Evolutionary conservation across 1,139 yeast species (phyloP), one percentile per base, ranked within the genome.

Genomic region (Ashbya aceris): DNA sequence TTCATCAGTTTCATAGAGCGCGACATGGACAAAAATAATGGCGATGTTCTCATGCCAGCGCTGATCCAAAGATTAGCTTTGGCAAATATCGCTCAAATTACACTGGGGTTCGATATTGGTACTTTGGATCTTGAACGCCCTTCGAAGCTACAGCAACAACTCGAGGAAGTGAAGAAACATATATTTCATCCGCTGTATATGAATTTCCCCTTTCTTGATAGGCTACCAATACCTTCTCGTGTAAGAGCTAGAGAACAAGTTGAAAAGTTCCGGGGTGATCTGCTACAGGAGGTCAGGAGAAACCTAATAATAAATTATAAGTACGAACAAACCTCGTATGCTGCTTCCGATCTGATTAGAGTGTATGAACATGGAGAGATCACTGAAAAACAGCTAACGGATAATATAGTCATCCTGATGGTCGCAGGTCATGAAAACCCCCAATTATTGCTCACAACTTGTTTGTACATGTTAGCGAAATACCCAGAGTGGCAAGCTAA

Each of bases 381-480:
- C 2, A 64, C 70, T 2, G 62, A 66, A 39, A 65, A 69, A 39
- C 81, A 77, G 49, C 67, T 75, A 45, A 57, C 67, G 2, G 83
- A 77, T 52, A 77, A 77, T 56, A 67, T 76, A n/a, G 71, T 76
- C 12, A 77, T 77, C 26, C 61, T 76, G 2, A 62, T 77, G 60
- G 74, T 77, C 37, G 71, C 83, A 0, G 83, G 83, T 0, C 83
- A 77, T 56, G 83, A 77, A 49, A 77, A 77, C 45, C 83, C 83
- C 0, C 76, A 74, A 45, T 53, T 77, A 14, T 58, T 76, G 11
- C 54, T 77, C 49, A 67, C 73, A 1, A 73, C 80, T 0, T 51
- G 73, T 3, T 51, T 77, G 7, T 76, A 69, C 47, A 54, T 74
- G 8, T 51, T 77, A 30, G 74, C 74, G 1, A 76, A 74, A 46